phyloP scores from a whole-genome alignment of 768 basidiomycete genomes.

The Chalciporus pseudorubinellus region DNA sequence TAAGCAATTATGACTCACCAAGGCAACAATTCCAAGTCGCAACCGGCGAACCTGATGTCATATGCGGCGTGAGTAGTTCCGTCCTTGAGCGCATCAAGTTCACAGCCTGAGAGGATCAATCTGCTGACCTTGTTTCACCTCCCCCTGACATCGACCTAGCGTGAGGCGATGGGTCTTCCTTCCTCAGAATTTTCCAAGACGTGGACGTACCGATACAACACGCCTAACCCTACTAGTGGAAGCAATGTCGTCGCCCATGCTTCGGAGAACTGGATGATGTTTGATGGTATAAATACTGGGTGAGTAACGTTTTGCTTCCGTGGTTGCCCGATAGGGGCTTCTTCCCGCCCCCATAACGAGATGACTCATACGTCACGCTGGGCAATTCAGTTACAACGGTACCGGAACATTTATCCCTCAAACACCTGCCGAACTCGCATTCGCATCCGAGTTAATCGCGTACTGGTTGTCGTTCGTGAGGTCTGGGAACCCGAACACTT shows the following conservation, averaged over 20 bases:
- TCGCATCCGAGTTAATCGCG: constrained; percentile 58
- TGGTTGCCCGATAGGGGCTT: neutral
- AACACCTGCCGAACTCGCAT: constrained; percentile 46
- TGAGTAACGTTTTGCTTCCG: constrained; percentile 22
- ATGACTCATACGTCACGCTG: constrained; percentile 15
- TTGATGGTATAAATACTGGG: constrained; percentile 60
- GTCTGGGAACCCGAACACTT: constrained; percentile 51
- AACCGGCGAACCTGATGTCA: constrained; percentile 49
- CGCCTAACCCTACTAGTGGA: constrained; percentile 44
- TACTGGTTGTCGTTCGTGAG: constrained; percentile 70
- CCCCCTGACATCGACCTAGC: constrained; percentile 25
- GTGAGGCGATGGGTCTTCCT: constrained; percentile 45
- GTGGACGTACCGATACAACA: constrained; percentile 62
- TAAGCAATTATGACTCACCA: constrained; percentile 42
- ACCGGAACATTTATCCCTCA: constrained; percentile 47
- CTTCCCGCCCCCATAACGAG: neutral
- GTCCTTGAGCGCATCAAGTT: too few species aligned
- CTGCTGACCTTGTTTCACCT: too few species aligned
- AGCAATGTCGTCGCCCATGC: constrained; percentile 44
- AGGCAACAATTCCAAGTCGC: constrained; percentile 43
- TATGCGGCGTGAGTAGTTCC: constrained; percentile 48
- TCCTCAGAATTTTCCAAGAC: constrained; percentile 34
- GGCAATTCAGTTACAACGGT: constrained; percentile 44
- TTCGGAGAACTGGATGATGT: constrained; percentile 71
- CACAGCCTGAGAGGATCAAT: too few species aligned